phyloP scores from a whole-genome alignment of 108 stramenopile genomes.

The Conticribra weissflogii region DNA sequence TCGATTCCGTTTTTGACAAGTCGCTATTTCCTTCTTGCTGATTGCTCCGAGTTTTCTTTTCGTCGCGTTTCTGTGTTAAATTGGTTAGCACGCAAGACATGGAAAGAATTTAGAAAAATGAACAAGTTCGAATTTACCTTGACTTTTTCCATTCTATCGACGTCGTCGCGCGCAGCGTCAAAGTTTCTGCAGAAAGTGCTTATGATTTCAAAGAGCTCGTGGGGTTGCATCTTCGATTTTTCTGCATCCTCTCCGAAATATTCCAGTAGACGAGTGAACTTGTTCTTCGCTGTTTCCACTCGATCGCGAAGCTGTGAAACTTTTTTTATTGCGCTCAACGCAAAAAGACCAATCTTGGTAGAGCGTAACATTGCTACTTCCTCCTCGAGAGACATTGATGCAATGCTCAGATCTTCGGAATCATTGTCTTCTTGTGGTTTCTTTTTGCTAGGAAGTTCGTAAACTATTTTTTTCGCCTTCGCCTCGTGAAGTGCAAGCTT shows the following conservation, averaged over 20 bases:
- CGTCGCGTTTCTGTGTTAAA: constrained; percentile 35
- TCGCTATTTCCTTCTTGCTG: no score
- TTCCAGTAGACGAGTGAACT: constrained; percentile 65
- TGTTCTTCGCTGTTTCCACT: constrained; percentile 72
- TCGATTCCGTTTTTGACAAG: no score
- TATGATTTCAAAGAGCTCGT: constrained; percentile 87
- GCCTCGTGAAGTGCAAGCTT: constrained; percentile 72
- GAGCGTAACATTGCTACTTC: constrained; percentile 76
- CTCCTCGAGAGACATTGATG: constrained; percentile 72
- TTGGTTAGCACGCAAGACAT: background rate
- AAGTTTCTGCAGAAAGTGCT: constrained; percentile 77
- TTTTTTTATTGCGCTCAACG: constrained; percentile 83
- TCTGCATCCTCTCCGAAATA: constrained; percentile 84
- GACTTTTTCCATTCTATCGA: constrained; percentile 67
- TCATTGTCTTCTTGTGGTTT: constrained; percentile 54
- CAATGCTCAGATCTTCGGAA: constrained; percentile 66
- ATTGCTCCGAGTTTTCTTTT: no score
- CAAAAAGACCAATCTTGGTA: constrained; percentile 79
- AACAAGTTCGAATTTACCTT: constrained; percentile 43
- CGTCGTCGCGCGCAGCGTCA: constrained; percentile 76
- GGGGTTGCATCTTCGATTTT: constrained; percentile 68
- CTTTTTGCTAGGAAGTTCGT: constrained; percentile 43
- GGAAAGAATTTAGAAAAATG: background rate
- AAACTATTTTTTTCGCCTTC: constrained; percentile 32
- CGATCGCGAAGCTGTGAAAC: constrained; percentile 84